phyloP scores from a whole-genome alignment of 1,284 basidiomycete species.

The Leccinum laetum region DNA sequence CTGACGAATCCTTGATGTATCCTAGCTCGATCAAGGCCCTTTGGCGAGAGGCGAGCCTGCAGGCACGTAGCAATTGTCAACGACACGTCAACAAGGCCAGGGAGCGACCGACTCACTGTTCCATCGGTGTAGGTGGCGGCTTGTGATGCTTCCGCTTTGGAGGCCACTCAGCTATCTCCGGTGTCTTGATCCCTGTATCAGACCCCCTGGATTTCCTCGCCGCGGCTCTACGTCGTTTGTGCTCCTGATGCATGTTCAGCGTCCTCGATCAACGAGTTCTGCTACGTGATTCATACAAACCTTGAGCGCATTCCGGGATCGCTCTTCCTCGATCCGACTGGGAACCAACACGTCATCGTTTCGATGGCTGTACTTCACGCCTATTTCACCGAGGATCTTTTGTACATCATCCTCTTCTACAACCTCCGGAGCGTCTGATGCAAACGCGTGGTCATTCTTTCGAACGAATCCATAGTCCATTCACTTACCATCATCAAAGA shows the following conservation, averaged over 20 bases:
- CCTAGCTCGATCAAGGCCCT: conserved; percentile 60
- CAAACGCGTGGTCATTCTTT: neutral
- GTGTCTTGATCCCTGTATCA: conserved; percentile 19
- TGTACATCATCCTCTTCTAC: conserved; percentile 47
- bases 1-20: conserved; percentile 48
- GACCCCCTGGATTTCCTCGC: conserved; percentile 27
- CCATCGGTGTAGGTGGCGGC: conserved; percentile 42
- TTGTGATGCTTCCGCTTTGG: conserved; percentile 62
- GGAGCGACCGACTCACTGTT: conserved; percentile 43
- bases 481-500: conserved; percentile 66
- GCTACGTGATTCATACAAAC: conserved; percentile 31
- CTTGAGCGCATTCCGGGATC: conserved; percentile 53
- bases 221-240: conserved; percentile 30
- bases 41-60: conserved; percentile 52
- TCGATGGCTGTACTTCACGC: conserved; percentile 68
- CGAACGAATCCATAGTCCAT: neutral
- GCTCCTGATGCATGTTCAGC: conserved; percentile 23
- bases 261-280: neutral
- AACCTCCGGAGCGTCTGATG: conserved; percentile 33
- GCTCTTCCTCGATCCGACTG: conserved; percentile 67
- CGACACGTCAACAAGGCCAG: neutral
- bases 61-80: conserved; percentile 8
- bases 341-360: conserved; percentile 70
- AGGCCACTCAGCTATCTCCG: conserved; percentile 54
- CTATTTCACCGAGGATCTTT: conserved; percentile 55